Evolutionary conservation across 495 filamentous ascomycete species (phyloP).

Genomic region (Penicillium paradoxum): DNA sequence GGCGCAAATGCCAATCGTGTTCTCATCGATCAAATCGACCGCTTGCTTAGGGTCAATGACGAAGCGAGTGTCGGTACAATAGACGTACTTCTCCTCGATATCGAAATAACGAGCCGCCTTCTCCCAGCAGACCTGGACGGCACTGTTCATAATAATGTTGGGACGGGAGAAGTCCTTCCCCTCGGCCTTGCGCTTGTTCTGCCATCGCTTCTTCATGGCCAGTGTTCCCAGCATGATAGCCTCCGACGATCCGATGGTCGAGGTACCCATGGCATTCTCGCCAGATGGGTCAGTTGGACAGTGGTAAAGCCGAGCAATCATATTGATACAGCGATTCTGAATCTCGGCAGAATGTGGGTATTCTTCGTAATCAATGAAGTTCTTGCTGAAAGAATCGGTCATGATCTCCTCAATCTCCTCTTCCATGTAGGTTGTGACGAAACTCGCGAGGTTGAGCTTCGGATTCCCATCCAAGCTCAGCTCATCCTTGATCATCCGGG

Average conservation of each 20-base stretch:
- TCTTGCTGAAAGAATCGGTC: slow-evolving; percentile 82
- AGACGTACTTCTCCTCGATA: slow-evolving; percentile 82
- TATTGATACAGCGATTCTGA: slow-evolving; percentile 86
- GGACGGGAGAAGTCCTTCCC: slow-evolving; percentile 71
- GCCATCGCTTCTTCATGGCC: slow-evolving; percentile 95
- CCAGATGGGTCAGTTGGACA: slow-evolving; percentile 49
- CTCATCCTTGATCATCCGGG: slow-evolving; percentile 94
- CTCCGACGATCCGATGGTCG: slow-evolving; percentile 79
- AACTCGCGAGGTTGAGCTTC: slow-evolving; percentile 57
- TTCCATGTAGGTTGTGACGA: slow-evolving; percentile 52
- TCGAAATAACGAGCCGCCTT: slow-evolving; percentile 95
- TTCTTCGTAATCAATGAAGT: slow-evolving; percentile 93
- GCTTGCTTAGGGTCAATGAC: slow-evolving; percentile 84
- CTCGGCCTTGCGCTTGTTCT: slow-evolving; percentile 71
- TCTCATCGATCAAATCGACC: slow-evolving; percentile 83
- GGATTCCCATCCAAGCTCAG: slow-evolving; percentile 85
- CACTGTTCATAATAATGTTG: slow-evolving; percentile 89
- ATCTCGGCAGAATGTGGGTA: slow-evolving; percentile 86
- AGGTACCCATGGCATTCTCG: slow-evolving; percentile 70
- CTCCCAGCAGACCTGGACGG: slow-evolving; percentile 95
- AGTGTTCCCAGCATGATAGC: slow-evolving; percentile 87
- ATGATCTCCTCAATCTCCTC: slow-evolving; percentile 89
- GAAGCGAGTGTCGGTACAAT: slow-evolving; percentile 73
- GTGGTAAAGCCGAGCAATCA: slow-evolving; percentile 88
- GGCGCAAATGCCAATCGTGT: slow-evolving; percentile 88